Evolutionary conservation across 192 early-diverging fungal species (phyloP), one percentile per base, ranked within the genome.

Genomic region (Powellomyces hirtus): DNA sequence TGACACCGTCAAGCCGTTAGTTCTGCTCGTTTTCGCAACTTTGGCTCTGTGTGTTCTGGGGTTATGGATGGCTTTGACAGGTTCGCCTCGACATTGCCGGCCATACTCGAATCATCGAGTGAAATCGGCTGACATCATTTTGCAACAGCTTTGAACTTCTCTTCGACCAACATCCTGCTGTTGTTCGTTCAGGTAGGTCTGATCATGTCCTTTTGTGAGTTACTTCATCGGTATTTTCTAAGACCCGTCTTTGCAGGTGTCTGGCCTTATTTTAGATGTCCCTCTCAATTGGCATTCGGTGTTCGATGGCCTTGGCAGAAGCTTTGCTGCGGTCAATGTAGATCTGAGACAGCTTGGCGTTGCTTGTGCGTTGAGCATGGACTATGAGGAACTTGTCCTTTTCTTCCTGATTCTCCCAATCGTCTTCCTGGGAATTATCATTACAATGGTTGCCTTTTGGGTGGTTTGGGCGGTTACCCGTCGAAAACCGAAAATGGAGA

Each of bases 171-270:
- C 31, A 16, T 71, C 14, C 33, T 63, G 16, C 60, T 71, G 8
- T n/a, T 63, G 20, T 71, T 71, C 26, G 29, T 71, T 13, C 69
- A 71, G 52, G 67, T 69, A 61, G 18, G 62, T 29, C n/a, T n/a
- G n/a, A n/a, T n/a, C n/a, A n/a, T n/a, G n/a, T n/a, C n/a, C n/a
- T n/a, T n/a, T n/a, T n/a, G n/a, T n/a, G n/a, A n/a, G n/a, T n/a
- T n/a, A n/a, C n/a, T n/a, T n/a, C n/a, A n/a, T n/a, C 37, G 18
- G 18, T 18, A 26, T 20, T 26, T 30, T 26, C 13, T 55, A 18
- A 18, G 40, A 18, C 40, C 40, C 18, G 20, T 24, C 16, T 22
- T 38, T 0, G 11, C 31, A 68, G 59, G 59, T 69, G 40, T 18
- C 37, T 31, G 67, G 67, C 14, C 59, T 69, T 4, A 45, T 71